Conservation (phyloP, 129 eudicot genomes). For the Chrysanthemum seticuspe region DNA sequence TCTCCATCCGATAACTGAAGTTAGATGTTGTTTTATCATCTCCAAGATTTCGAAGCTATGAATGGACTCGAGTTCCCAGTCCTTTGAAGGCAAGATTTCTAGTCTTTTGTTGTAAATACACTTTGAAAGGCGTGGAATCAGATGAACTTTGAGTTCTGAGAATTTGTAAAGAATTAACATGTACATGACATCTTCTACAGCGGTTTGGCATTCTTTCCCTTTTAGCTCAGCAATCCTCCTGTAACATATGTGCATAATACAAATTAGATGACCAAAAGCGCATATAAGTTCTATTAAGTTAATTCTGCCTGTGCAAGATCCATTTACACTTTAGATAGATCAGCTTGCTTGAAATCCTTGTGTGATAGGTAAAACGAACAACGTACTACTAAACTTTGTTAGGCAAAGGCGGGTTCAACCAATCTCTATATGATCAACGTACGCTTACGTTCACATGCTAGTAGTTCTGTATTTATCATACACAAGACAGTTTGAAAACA, state of each 20-base stretch:
- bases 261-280: slow-evolving; percentile 4
- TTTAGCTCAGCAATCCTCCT: slow-evolving; percentile 91
- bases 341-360: background rate
- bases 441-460: too few species aligned
- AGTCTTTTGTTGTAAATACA: slow-evolving; percentile 77
- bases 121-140: slow-evolving; percentile 68
- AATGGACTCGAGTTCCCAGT: slow-evolving; percentile 82
- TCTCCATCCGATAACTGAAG: slow-evolving; percentile 57
- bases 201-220: slow-evolving; percentile 49
- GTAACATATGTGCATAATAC: slow-evolving; percentile 14
- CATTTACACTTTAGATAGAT: background rate
- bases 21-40: slow-evolving; percentile 65
- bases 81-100: slow-evolving; percentile 76
- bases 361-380: too few species aligned
- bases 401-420: too few species aligned
- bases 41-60: slow-evolving; percentile 66
- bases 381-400: too few species aligned
- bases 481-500: too few species aligned
- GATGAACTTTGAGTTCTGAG: slow-evolving; percentile 63
- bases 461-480: too few species aligned
- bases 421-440: too few species aligned
- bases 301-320: background rate
- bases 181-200: slow-evolving; percentile 79
- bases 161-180: slow-evolving; percentile 60
- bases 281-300: background rate